Base-by-base conservation (phyloP, 1,284 basidiomycete genomes). In the Psilocybe mexicana region DNA sequence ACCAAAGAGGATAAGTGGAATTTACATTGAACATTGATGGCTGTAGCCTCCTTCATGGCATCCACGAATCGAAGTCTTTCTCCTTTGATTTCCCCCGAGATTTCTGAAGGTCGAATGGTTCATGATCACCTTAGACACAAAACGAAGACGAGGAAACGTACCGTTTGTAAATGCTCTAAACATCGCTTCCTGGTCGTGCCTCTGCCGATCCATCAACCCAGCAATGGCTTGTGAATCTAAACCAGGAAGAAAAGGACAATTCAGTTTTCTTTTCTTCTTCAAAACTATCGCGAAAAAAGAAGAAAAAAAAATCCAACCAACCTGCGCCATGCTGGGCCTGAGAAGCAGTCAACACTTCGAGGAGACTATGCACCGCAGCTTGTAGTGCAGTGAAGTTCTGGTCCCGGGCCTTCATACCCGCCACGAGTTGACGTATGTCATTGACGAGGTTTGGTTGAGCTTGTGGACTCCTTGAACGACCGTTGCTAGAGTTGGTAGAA, bases 11-110 rank as follows among this genome's bases (percentile, higher is more conserved):
- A 25, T 33, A 38, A 28, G 18, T 12, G 24, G 2, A 69, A 33
- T 35, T 72, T 70, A 91, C 91, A 76, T 69, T 90, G 85, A 6
- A 94, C 85, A 63, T 94, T 93, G 67, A 94, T 90, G 1, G 85
- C 84, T 0, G 93, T 94, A 1, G 92, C 93, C 64, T 93, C 87
- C 68, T 90, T 90, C 92, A 94, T 95, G 14, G 92, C 90, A 65
- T 95, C 93, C 8, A 94, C 88, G 67, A 95, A 94, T 3, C 90
- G 79, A 54, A 94, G 72, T 44, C 92, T 78, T 73, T 94, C 92
- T 5, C 92, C 92, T 52, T 87, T 85, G 57, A 94, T 93, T 65
- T 94, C 92, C 52, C 83, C 80, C 1, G 87, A 86, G 7, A 94
- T 79, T 68, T 93, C 92, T 91, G 61, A 7, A 51, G 40, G 33